Conservation (phyloP, 352 stramenopile genomes). For the Plasmopara muralis region DNA sequence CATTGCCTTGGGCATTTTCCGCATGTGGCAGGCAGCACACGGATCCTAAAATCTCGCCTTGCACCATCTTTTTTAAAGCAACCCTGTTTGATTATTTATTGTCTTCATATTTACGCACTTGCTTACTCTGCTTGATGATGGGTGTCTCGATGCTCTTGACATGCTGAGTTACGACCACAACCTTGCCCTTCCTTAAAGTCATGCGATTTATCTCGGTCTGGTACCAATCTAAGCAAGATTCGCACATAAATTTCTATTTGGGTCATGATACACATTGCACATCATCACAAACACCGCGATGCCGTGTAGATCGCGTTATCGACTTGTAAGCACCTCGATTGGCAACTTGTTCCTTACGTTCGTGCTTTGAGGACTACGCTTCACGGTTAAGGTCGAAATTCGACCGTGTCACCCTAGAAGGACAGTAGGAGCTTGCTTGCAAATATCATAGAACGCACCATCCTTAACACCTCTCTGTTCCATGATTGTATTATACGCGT, state of each 20-base stretch:
- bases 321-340: constrained; percentile 7
- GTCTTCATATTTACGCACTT: background rate
- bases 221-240: background rate
- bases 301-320: background rate
- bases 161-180: background rate
- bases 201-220: background rate
- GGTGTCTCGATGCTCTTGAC: background rate
- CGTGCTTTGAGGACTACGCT: constrained; percentile 13
- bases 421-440: constrained; percentile 12
- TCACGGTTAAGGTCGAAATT: constrained; percentile 29
- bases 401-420: constrained; percentile 22
- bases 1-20: no score
- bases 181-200: background rate
- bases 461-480: constrained; percentile 31
- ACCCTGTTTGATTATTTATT: background rate
- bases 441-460: constrained; percentile 28
- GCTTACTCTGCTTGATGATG: background rate
- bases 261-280: background rate
- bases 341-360: constrained; percentile 11
- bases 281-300: constrained; percentile 5
- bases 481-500: constrained; percentile 17
- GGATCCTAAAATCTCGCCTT: no score
- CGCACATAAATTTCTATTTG: background rate
- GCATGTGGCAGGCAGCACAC: no score
- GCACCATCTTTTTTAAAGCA: no score